phyloP scores from a whole-genome alignment of 2,329 filamentous ascomycete genomes.

The Gaeumannomyces tritici region DNA sequence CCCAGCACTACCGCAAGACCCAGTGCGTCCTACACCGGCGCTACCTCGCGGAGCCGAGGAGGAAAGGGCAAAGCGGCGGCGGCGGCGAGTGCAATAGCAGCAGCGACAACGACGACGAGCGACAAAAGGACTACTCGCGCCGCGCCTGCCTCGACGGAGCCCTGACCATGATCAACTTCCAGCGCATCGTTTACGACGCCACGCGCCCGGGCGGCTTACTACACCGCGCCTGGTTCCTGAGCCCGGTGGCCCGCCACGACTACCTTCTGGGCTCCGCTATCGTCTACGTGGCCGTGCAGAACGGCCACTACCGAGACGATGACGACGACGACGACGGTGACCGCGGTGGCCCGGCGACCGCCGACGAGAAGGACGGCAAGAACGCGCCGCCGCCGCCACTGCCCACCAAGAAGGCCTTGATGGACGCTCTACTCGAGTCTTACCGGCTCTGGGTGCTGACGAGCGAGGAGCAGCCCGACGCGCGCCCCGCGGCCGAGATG shows the following conservation, averaged over 20 bases:
- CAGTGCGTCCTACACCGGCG: conserved; percentile 15
- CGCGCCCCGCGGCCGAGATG: conserved; percentile 35
- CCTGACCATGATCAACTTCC: conserved; percentile 35
- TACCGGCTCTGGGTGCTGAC: conserved; percentile 33
- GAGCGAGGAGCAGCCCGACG: conserved; percentile 24
- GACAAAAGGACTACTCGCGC: conserved; percentile 36
- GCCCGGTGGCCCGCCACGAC: conserved; percentile 48
- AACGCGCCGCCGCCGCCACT: conserved; percentile 11
- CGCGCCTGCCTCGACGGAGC: conserved; percentile 40
- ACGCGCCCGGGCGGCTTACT: conserved; percentile 44
- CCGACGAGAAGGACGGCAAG: background rate
- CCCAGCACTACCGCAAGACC: conserved; percentile 15
- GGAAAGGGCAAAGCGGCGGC: too few relatives aligned
- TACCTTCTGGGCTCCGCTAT: conserved; percentile 54
- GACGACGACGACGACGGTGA: conserved; percentile 17
- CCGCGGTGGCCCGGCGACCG: too few relatives aligned
- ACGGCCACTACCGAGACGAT: conserved; percentile 22
- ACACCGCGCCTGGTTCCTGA: conserved; percentile 45
- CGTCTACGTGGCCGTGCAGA: conserved; percentile 41
- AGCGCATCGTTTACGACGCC: conserved; percentile 36
- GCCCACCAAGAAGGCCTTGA: conserved; percentile 28
- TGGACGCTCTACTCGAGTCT: conserved; percentile 29
- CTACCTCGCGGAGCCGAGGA: conserved; percentile 7
- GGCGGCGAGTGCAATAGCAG: background rate
- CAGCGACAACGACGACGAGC: background rate